These are phyloP conservation scores for Gossypium turneri DNA, from an alignment of 345 rosid species.

Conservation along the genomic window DNA sequence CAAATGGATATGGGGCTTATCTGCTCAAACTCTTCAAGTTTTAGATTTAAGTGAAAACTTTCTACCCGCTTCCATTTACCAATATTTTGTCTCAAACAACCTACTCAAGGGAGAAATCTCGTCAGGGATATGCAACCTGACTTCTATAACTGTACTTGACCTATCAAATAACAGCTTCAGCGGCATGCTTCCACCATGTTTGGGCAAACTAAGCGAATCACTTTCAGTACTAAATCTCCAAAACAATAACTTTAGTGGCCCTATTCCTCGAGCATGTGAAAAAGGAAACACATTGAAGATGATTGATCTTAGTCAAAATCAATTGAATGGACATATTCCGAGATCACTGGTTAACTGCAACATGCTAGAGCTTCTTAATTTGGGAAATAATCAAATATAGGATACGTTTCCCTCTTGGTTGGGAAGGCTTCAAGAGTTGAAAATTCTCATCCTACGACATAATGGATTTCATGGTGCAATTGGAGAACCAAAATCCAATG, in stretches of 20 bases:
- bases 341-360: too few relatives aligned
- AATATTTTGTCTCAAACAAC: too few relatives aligned
- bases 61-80: accelerated
- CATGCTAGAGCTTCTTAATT: too few relatives aligned
- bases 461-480: too few relatives aligned
- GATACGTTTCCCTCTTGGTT: too few relatives aligned
- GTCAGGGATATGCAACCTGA: slow-evolving; percentile 16
- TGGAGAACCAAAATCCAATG: too few relatives aligned
- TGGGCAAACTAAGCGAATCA: neutral
- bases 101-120: slow-evolving; percentile 11
- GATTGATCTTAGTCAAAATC: slow-evolving; percentile 20
- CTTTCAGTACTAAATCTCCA: neutral
- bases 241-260: slow-evolving; percentile 19
- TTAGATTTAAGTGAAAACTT: neutral
- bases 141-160: neutral
- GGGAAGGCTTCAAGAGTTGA: too few relatives aligned
- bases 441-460: accelerated
- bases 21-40: neutral
- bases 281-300: neutral
- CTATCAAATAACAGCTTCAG: slow-evolving; percentile 18
- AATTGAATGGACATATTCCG: too few relatives aligned
- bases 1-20: neutral
- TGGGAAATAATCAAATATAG: too few relatives aligned
- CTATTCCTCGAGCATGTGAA: neutral
- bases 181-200: slow-evolving; percentile 25